These are phyloP conservation scores for Candida glucosophila DNA, from an alignment of 1,139 yeast genomes.

Conservation along the genomic window DNA sequence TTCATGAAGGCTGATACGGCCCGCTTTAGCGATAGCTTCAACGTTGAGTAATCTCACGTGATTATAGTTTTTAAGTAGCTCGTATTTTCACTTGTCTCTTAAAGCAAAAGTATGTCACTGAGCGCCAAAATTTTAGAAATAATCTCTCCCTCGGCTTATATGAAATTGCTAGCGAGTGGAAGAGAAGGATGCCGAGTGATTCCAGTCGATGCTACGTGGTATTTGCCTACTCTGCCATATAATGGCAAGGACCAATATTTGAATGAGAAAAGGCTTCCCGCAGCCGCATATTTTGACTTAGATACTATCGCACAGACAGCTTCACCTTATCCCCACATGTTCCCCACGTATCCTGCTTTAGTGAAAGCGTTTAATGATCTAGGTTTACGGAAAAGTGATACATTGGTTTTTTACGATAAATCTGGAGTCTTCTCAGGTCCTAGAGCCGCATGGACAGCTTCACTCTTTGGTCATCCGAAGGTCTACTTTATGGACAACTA, in stretches of 20 bases:
- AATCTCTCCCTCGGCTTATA: constrained; percentile 14
- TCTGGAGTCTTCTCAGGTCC: constrained; percentile 83
- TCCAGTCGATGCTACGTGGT: constrained; percentile 90
- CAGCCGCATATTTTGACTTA: constrained; percentile 72
- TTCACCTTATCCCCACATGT: constrained; percentile 81
- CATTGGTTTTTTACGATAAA: constrained; percentile 76
- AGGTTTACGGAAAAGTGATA: constrained; percentile 42
- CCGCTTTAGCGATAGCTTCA: constrained; percentile 27
- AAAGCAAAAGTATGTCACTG: constrained; percentile 1
- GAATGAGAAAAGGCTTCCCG: constrained; percentile 50
- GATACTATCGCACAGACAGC: constrained; percentile 53
- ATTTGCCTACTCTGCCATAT: constrained; percentile 65
- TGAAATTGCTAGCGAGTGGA: constrained; percentile 11
- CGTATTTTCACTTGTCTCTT: too few species aligned
- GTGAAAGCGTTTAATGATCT: constrained; percentile 40
- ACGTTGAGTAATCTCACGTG: constrained; percentile 1
- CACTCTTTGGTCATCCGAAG: constrained; percentile 63
- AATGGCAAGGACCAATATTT: constrained; percentile 51
- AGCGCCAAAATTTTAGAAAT: constrained; percentile 7
- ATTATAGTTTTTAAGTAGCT: not conserved
- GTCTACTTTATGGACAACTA: constrained; percentile 68
- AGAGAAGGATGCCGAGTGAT: constrained; percentile 30
- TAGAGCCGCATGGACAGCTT: constrained; percentile 84
- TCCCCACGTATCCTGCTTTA: constrained; percentile 56
- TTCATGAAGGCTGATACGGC: constrained; percentile 79